phyloP scores from a whole-genome alignment of 768 basidiomycete species.

The Tricholoma bakamatsutake region DNA sequence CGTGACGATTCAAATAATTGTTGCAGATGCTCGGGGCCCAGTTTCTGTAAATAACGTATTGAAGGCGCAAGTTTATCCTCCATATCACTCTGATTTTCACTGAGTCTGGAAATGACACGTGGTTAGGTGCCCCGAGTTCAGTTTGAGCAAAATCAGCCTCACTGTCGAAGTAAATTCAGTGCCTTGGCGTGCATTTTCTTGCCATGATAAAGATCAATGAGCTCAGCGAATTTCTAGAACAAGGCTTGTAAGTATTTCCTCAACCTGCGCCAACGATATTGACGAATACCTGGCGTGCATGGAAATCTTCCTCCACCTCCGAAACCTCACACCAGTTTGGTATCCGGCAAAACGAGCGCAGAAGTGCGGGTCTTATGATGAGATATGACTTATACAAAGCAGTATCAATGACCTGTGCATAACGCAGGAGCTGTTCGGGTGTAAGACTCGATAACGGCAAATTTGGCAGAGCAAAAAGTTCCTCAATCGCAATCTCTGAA shows the following conservation, averaged over 20 bases:
- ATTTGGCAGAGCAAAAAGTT: conserved; percentile 77
- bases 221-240: conserved; percentile 80
- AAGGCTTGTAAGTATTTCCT: conserved; percentile 2
- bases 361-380: conserved; percentile 68
- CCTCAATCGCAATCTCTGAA: conserved; percentile 64
- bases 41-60: conserved; percentile 84
- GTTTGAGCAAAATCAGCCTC: conserved; percentile 24
- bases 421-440: conserved; percentile 80
- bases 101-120: conserved; percentile 45
- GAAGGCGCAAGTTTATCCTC: conserved; percentile 80
- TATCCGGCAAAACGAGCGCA: conserved; percentile 84
- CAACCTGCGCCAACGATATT: background rate
- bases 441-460: conserved; percentile 64
- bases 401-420: conserved; percentile 93
- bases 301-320: conserved; percentile 85
- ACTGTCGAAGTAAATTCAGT: conserved; percentile 80
- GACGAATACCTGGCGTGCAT: conserved; percentile 61
- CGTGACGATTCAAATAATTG: conserved; percentile 77
- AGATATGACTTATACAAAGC: conserved; percentile 92
- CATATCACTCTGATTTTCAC: conserved; percentile 69
- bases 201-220: conserved; percentile 87
- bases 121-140: background rate
- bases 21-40: conserved; percentile 75
- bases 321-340: conserved; percentile 97
- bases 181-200: conserved; percentile 96